Percentiles rank a stretch among this genome's conserved stretches.
These are phyloP conservation scores for Penicillium malachiteum DNA, from an alignment of 495 filamentous ascomycete species.

Conservation along the genomic window DNA sequence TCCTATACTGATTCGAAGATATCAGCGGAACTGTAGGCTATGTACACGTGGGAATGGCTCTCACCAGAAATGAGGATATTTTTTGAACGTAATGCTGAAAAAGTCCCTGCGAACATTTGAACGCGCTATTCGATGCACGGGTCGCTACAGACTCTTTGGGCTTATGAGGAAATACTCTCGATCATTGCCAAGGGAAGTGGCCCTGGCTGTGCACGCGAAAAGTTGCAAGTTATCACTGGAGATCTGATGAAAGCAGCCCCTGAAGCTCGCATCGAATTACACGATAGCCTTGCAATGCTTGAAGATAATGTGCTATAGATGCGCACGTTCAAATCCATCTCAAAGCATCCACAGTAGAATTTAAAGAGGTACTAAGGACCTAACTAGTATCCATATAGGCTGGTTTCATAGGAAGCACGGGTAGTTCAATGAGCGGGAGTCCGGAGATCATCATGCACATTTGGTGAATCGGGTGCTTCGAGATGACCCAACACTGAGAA, in stretches of 20 bases:
- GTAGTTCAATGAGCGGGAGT: too few relatives aligned
- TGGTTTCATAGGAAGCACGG: too few relatives aligned
- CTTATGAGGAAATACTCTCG: slow-evolving; percentile 21
- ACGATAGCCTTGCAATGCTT: neutral
- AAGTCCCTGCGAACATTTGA: slow-evolving; percentile 3
- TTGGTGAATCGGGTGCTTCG: too few relatives aligned
- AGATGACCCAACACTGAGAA: too few relatives aligned
- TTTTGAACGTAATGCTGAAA: slow-evolving; percentile 9
- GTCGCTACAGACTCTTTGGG: slow-evolving; percentile 20
- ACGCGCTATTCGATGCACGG: slow-evolving; percentile 4
- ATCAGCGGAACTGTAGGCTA: slow-evolving; percentile 26
- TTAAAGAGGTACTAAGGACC: too few relatives aligned
- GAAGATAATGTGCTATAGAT: too few relatives aligned
- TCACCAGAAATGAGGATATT: slow-evolving; percentile 15
- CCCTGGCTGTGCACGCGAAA: slow-evolving; percentile 3
- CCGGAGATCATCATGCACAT: too few relatives aligned
- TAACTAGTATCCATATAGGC: too few relatives aligned
- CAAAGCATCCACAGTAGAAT: too few relatives aligned
- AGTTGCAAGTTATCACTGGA: slow-evolving; percentile 8
- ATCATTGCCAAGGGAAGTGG: slow-evolving; percentile 9
- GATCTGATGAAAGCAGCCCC: slow-evolving; percentile 12
- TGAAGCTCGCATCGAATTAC: slow-evolving; percentile 9
- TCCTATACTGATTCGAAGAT: slow-evolving; percentile 28
- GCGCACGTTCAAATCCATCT: too few relatives aligned
- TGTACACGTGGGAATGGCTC: slow-evolving; percentile 20